phyloP scores from a whole-genome alignment of 208 protist species.

The Zelonia costaricensis region DNA sequence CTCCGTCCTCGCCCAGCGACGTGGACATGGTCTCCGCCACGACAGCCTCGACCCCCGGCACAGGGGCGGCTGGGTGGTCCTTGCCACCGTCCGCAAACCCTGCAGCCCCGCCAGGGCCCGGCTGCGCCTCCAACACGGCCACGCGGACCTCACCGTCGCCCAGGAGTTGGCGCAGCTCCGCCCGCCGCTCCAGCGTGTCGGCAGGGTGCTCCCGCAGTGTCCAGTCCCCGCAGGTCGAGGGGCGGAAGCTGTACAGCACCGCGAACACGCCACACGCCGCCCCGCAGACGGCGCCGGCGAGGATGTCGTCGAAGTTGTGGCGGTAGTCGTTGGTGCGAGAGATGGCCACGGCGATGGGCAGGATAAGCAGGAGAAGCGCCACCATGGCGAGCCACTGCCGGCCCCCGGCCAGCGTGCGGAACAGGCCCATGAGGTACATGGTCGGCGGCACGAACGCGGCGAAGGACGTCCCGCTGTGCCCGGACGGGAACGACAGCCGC shows the following conservation, averaged over 20 bases:
- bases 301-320: constrained; percentile 88
- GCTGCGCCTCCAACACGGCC: no score
- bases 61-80: no score
- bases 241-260: constrained; percentile 32
- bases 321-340: constrained; percentile 78
- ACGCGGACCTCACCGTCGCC: neutral
- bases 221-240: constrained; percentile 38
- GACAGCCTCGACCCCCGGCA: no score
- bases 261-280: constrained; percentile 37
- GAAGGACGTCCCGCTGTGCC: constrained; percentile 87
- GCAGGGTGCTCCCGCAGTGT: constrained; percentile 39
- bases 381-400: constrained; percentile 46
- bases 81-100: no score
- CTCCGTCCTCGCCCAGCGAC: no score
- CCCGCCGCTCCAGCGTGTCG: constrained; percentile 2
- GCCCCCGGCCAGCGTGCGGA: constrained; percentile 43
- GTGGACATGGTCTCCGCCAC: no score
- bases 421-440: constrained; percentile 69
- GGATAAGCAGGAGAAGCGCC: constrained; percentile 47
- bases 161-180: neutral
- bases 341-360: constrained; percentile 66
- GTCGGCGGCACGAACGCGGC: constrained; percentile 60
- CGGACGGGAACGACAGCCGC: constrained; percentile 89
- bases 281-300: constrained; percentile 70
- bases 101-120: no score